These are phyloP conservation scores for Senecio squalidus DNA, from an alignment of 140 eudicot species.

Conservation along the genomic window DNA sequence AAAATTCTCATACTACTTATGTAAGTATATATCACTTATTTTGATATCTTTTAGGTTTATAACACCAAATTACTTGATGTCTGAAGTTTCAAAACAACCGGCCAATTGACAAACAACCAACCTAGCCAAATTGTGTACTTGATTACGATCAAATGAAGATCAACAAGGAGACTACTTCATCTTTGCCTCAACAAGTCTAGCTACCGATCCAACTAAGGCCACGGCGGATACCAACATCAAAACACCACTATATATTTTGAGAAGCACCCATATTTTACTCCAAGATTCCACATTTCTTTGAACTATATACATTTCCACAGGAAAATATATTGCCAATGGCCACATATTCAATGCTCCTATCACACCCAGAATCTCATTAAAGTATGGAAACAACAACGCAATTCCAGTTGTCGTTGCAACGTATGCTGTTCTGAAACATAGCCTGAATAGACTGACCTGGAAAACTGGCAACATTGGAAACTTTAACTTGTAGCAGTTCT, in stretches of 20 bases:
- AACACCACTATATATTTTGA: constrained; percentile 11
- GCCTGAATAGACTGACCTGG: constrained; percentile 9
- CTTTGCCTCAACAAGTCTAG: constrained; percentile 10
- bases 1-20: too few species aligned
- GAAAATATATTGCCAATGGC: too few species aligned
- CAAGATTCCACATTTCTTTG: constrained; percentile 16
- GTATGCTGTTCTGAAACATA: constrained; percentile 22
- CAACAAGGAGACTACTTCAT: background rate
- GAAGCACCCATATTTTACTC: constrained; percentile 19
- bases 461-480: constrained; percentile 17
- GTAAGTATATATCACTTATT: too few species aligned
- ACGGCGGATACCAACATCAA: too few species aligned
- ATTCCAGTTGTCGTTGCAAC: constrained; percentile 8
- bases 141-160: background rate
- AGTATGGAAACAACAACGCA: constrained; percentile 16
- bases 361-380: constrained; percentile 22
- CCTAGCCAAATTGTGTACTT: background rate
- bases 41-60: too few species aligned
- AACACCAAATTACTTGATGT: background rate
- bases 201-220: too few species aligned
- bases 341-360: constrained; percentile 18
- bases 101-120: background rate
- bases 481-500: background rate
- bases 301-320: constrained; percentile 24
- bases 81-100: background rate